Percentiles rank a stretch among this genome's conserved stretches.
Conservation (phyloP, 2,329 filamentous ascomycete species). For the Colletotrichum sp. region DNA sequence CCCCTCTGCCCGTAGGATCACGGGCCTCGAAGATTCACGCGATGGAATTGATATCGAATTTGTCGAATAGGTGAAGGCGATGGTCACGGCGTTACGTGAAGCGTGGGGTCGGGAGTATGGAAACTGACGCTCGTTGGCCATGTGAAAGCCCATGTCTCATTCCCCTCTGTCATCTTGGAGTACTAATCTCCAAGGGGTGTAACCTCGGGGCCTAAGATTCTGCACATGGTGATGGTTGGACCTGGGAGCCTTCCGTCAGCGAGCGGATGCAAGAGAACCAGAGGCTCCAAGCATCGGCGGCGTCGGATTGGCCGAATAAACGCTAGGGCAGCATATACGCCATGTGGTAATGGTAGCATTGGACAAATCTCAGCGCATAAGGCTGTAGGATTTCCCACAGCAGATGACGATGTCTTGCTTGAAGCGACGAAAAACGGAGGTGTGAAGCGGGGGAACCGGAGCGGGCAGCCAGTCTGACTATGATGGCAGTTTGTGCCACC, state of each 20-base stretch:
- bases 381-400: not conserved
- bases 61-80: not conserved
- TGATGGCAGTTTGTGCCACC: not conserved
- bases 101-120: not conserved
- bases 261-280: not conserved
- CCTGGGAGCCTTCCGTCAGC: not conserved
- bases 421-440: not conserved
- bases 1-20: not conserved
- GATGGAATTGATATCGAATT: not conserved
- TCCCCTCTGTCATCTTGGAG: not conserved
- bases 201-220: not conserved
- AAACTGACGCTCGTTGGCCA: not conserved
- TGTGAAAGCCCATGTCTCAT: not conserved
- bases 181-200: not conserved
- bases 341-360: not conserved
- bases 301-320: not conserved
- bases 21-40: not conserved
- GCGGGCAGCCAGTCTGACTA: not conserved
- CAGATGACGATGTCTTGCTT: not conserved
- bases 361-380: not conserved
- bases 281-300: not conserved
- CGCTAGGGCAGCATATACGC: not conserved
- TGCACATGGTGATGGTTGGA: not conserved
- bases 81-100: not conserved
- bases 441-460: not conserved